Evolutionary conservation across 257 asterid species (phyloP), one percentile per base, ranked within the genome.

Genomic region (Nicotiana sylvestris): DNA sequence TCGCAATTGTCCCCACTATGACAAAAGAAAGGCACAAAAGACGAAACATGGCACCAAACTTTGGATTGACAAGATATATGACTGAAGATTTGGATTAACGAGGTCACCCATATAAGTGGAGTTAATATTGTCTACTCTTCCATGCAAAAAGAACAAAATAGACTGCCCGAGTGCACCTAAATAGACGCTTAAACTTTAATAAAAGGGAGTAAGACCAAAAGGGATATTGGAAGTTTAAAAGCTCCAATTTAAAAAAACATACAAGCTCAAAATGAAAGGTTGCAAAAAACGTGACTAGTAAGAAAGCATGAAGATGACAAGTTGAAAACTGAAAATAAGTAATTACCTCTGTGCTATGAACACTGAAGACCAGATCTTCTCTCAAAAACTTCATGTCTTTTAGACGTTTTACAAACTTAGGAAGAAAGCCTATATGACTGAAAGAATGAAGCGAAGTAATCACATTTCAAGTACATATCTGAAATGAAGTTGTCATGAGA

Each of bases 401-500:
- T 21, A 96, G 93, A 80, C 6, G 89, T 85, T 86, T 91, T 88
- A 96, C 93, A 81, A 85, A 88, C 86, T 87, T 89, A 4, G 98
- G 88, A 82, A 96, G 98, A 88, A 96, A 94, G 65, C 99, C 99
- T 67, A 82, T 66, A 85, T 96, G 98, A 84, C 99, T 96, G 91
- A 85, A 84, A 51, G 68, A 80, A 86, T 66, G 77, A 70, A 35
- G 39, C 49, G 43, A 83, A 25, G 13, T 30, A 13, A 35, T 76
- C 82, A 82, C 53, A 77, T 12, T 64, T 62, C 32, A 46, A 30
- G 4, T 32, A 35, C 53, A 56, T 32, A 12, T 46, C 79, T 72
- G 79, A 46, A 72, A 46, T 72, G 79, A 74, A 74, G 1, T 29
- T 74, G 43, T 13, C 64, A 49, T 74, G 39, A 27, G 7, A 68